These are phyloP conservation scores for Dentipellis sp. DNA, from an alignment of 768 basidiomycete species.

Conservation along the genomic window DNA sequence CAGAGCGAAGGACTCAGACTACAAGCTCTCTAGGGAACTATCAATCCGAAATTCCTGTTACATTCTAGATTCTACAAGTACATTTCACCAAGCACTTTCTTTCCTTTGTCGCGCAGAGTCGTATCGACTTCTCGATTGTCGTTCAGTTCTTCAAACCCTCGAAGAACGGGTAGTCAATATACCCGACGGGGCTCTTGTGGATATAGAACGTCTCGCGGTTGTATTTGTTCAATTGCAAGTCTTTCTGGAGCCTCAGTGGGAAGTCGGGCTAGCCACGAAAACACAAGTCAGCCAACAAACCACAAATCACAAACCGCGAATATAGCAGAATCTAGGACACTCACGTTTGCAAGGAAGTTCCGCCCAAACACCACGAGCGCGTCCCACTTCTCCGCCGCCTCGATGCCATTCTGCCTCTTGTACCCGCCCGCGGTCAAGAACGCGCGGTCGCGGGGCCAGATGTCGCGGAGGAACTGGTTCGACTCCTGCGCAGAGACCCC, in stretches of 20 bases:
- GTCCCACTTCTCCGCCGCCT: constrained; percentile 6
- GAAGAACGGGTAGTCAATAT: constrained; percentile 7
- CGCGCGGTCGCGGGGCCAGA: constrained; percentile 14
- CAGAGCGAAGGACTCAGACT: too few species aligned
- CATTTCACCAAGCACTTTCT: too few species aligned
- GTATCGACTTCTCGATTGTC: too few species aligned
- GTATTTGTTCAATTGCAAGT: constrained; percentile 9
- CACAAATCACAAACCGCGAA: background rate
- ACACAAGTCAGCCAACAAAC: background rate
- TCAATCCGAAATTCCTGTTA: too few species aligned
- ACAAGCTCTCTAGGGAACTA: too few species aligned
- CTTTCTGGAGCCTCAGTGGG: constrained; percentile 5
- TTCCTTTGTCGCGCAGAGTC: too few species aligned
- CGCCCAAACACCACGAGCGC: constrained; percentile 8
- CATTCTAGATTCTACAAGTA: too few species aligned
- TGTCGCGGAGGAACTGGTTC: constrained; percentile 16
- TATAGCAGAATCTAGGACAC: background rate
- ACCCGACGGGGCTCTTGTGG: background rate
- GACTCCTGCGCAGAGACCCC: background rate
- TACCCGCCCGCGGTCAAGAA: constrained; percentile 18
- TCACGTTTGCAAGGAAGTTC: constrained; percentile 6
- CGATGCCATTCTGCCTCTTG: constrained; percentile 14
- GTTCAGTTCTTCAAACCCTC: background rate
- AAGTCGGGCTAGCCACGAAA: constrained; percentile 10
- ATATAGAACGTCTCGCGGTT: constrained; percentile 14